Conservation (phyloP, 192 early-diverging fungal species). For the Rhizoclosmatium sp. region DNA sequence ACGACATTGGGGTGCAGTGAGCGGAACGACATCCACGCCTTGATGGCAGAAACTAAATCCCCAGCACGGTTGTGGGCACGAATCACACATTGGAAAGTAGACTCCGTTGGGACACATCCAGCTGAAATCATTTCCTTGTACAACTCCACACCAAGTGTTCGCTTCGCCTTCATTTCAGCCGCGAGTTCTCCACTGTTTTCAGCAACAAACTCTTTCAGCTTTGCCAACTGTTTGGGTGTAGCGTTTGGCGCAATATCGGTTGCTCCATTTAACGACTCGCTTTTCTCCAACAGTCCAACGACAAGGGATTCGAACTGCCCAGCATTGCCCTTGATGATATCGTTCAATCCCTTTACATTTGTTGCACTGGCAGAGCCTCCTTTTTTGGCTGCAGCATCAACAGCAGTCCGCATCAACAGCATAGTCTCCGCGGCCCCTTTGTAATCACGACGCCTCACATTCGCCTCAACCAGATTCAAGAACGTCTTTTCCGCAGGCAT, state of each 20-base stretch:
- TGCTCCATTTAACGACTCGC: neutral
- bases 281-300: neutral
- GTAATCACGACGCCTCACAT: slow-evolving; percentile 29
- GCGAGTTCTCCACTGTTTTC: neutral
- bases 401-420: slow-evolving; percentile 31
- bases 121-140: slow-evolving; percentile 41
- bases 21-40: slow-evolving; percentile 36
- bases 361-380: neutral
- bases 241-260: neutral
- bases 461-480: slow-evolving; percentile 25
- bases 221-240: neutral
- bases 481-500: slow-evolving; percentile 8
- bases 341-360: slow-evolving; percentile 4
- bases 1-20: neutral
- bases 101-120: slow-evolving; percentile 13
- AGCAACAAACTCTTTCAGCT: neutral
- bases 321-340: slow-evolving; percentile 19
- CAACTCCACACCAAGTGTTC: slow-evolving; percentile 26
- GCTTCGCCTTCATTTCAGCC: slow-evolving; percentile 26
- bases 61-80: neutral
- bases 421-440: slow-evolving; percentile 26
- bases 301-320: slow-evolving; percentile 40
- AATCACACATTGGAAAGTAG: slow-evolving; percentile 31
- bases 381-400: neutral
- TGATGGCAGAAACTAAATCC: slow-evolving; percentile 37